Conservation (phyloP, 2,329 filamentous ascomycete genomes). For the Mycosphaerelloides madeirae region DNA sequence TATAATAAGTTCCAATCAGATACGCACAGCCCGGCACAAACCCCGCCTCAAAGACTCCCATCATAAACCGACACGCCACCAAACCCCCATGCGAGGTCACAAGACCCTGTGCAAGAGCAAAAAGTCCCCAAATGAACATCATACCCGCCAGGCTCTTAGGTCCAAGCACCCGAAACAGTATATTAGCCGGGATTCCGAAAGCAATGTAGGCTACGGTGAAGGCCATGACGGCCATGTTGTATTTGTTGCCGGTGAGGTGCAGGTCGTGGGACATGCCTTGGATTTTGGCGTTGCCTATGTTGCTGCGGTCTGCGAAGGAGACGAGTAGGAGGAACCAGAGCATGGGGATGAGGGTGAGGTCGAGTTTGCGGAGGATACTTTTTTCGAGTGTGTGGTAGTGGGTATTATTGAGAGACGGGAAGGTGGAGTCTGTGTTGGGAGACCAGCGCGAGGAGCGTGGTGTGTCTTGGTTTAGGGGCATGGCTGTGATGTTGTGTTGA, state of each 20-base stretch:
- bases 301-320: slow-evolving; percentile 43
- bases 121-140: slow-evolving; percentile 39
- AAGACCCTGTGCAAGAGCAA: slow-evolving; percentile 34
- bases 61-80: slow-evolving; percentile 30
- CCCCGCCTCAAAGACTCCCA: slow-evolving; percentile 36
- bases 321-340: slow-evolving; percentile 42
- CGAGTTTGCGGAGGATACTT: slow-evolving; percentile 46
- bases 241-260: slow-evolving; percentile 32
- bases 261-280: slow-evolving; percentile 35
- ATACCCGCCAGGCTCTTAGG: slow-evolving; percentile 35
- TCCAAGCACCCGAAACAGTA: slow-evolving; percentile 65
- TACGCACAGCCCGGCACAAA: slow-evolving; percentile 35
- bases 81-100: slow-evolving; percentile 30
- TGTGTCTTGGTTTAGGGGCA: too few relatives aligned
- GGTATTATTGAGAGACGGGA: too few relatives aligned
- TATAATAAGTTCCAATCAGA: slow-evolving; percentile 35
- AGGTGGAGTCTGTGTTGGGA: too few relatives aligned
- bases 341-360: slow-evolving; percentile 47
- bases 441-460: too few relatives aligned
- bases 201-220: slow-evolving; percentile 37
- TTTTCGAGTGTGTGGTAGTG: too few relatives aligned
- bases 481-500: too few relatives aligned
- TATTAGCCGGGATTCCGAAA: slow-evolving; percentile 29
- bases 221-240: slow-evolving; percentile 36
- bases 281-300: slow-evolving; percentile 36